Evolutionary conservation across 805 yeast species (phyloP).

Genomic region (Kazachstania psychrophila): DNA sequence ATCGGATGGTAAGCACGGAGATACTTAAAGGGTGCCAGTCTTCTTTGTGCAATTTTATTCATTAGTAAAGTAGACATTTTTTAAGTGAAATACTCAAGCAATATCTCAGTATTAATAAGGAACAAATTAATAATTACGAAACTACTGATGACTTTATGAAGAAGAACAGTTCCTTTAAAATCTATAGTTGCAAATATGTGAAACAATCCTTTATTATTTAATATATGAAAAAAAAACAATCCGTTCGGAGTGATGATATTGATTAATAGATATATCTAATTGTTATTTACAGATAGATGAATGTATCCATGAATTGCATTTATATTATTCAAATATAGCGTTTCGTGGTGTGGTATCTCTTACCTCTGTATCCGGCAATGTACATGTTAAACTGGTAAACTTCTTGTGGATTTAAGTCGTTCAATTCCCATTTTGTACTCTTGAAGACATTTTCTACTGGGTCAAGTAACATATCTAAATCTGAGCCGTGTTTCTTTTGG

Average conservation of each 20-base stretch:
- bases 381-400: slow-evolving; percentile 86
- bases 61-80: background rate
- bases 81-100: background rate
- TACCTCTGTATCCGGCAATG: slow-evolving; percentile 89
- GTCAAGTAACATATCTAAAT: slow-evolving; percentile 73
- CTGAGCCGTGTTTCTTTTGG: slow-evolving; percentile 53
- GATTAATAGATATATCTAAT: too few species aligned
- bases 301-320: background rate
- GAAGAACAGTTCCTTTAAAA: too few species aligned
- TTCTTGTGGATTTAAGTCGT: slow-evolving; percentile 86
- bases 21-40: background rate
- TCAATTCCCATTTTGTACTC: slow-evolving; percentile 89
- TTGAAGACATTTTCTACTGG: slow-evolving; percentile 66
- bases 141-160: too few species aligned
- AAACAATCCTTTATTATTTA: too few species aligned
- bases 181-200: too few species aligned
- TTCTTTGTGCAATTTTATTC: background rate
- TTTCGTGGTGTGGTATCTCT: slow-evolving; percentile 81
- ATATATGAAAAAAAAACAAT: slow-evolving; percentile 1
- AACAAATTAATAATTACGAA: too few species aligned
- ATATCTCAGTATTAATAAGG: too few species aligned
- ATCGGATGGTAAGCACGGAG: slow-evolving; percentile 22
- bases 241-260: too few species aligned
- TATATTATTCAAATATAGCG: background rate
- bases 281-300: slow-evolving; percentile 4